phyloP scores from a whole-genome alignment of 139 green algal species.

The Edaphochlamys debaryana region DNA sequence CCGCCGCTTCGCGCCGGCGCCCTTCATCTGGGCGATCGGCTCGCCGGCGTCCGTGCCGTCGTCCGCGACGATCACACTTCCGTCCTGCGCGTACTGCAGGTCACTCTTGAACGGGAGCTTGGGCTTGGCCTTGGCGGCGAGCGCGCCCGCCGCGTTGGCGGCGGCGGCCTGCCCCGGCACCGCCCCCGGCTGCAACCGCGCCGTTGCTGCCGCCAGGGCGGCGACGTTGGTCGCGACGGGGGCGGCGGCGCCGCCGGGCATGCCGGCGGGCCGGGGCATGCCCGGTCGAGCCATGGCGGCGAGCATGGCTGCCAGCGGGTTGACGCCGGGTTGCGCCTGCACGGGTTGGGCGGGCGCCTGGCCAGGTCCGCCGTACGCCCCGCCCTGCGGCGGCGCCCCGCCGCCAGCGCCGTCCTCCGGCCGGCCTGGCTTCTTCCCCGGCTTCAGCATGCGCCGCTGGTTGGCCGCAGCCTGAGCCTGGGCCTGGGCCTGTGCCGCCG shows the following conservation, averaged over 20 bases:
- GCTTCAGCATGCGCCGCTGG: background rate
- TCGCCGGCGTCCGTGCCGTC: background rate
- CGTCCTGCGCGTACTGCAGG: constrained; percentile 4
- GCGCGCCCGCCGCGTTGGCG: background rate
- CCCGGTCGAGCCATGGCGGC: background rate
- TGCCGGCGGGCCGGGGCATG: background rate
- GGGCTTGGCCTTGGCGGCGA: background rate
- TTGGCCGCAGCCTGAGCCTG: no score
- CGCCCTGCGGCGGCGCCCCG: no score
- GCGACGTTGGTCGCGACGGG: background rate
- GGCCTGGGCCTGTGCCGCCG: no score
- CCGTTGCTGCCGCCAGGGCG: background rate
- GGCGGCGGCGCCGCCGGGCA: background rate
- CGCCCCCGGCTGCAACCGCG: background rate
- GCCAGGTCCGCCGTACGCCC: no score
- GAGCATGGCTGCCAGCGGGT: background rate
- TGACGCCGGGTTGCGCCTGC: background rate
- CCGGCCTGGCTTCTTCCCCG: background rate
- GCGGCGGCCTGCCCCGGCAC: background rate
- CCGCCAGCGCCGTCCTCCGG: background rate
- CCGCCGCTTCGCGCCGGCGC: background rate
- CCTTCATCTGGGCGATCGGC: background rate
- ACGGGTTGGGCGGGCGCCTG: background rate
- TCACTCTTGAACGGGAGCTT: constrained; percentile 17
- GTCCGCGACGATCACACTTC: constrained; percentile 33